Conservation (phyloP, 108 stramenopile genomes). For the Skeletonema potamos region DNA sequence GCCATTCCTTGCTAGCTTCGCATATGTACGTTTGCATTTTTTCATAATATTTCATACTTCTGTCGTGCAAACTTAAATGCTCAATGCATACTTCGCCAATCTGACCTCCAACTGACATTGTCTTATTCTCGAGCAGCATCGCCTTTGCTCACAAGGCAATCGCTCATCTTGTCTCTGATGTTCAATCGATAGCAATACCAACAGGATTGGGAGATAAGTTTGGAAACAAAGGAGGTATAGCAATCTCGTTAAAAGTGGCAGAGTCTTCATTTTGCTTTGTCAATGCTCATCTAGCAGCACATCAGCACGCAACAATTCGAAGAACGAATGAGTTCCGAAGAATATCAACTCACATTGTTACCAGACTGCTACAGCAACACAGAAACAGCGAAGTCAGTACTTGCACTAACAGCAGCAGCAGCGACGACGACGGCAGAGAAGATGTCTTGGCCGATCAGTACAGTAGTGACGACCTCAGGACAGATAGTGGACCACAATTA, state of each 20-base stretch:
- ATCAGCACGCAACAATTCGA: conserved; percentile 59
- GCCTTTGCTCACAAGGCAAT: conserved; percentile 39
- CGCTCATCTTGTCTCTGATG: conserved; percentile 25
- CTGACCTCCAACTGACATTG: background rate
- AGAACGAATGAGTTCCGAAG: conserved; percentile 39
- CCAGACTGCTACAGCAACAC: conserved; percentile 6
- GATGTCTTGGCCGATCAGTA: conserved; percentile 48
- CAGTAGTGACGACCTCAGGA: conserved; percentile 54
- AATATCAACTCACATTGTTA: conserved; percentile 34
- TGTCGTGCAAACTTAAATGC: too few relatives aligned
- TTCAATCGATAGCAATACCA: conserved; percentile 27
- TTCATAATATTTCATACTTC: too few relatives aligned
- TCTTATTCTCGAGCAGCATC: conserved; percentile 11
- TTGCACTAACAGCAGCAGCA: background rate
- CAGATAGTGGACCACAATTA: conserved; percentile 56
- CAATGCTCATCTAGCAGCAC: conserved; percentile 93
- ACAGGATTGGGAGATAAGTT: conserved; percentile 51
- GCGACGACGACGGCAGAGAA: conserved; percentile 32
- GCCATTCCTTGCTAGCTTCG: conserved; percentile 60
- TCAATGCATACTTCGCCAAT: background rate
- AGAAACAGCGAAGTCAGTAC: background rate
- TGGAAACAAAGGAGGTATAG: conserved; percentile 98
- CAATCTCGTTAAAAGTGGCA: conserved; percentile 75
- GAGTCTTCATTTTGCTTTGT: conserved; percentile 89
- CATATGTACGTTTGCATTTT: conserved; percentile 20